phyloP scores from a whole-genome alignment of 2,329 filamentous ascomycete species.

The Pyrenophora teres region DNA sequence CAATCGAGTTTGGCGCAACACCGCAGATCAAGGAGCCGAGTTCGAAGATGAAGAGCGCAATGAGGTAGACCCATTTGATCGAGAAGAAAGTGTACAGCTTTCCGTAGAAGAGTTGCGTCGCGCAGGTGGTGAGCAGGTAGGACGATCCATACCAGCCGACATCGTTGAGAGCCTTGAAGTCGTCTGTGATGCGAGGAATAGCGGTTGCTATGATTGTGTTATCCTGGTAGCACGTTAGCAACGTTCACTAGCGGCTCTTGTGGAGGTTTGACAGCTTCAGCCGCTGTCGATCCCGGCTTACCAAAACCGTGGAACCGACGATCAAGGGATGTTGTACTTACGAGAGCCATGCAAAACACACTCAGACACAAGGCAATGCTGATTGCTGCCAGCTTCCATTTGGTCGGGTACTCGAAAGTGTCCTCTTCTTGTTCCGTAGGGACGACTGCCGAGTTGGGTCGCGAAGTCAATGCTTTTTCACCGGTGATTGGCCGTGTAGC shows the following conservation, averaged over 20 bases:
- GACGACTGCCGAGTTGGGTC: conserved; percentile 25
- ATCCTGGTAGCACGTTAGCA: conserved; percentile 33
- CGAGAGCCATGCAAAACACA: conserved; percentile 48
- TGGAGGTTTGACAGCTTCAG: no score
- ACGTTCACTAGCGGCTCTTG: no score
- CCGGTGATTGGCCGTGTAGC: conserved; percentile 16
- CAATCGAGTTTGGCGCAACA: conserved; percentile 54
- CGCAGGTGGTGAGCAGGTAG: conserved; percentile 51
- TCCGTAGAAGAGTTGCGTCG: conserved; percentile 47
- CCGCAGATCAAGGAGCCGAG: conserved; percentile 59
- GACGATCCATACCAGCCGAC: conserved; percentile 54
- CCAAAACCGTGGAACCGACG: conserved; percentile 1
- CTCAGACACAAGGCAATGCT: conserved; percentile 42
- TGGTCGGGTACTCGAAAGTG: conserved; percentile 42
- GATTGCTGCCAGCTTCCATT: conserved; percentile 41
- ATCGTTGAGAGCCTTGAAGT: conserved; percentile 53
- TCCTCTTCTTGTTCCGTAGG: conserved; percentile 30
- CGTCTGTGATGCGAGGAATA: conserved; percentile 55
- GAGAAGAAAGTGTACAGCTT: conserved; percentile 55
- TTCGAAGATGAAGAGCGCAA: conserved; percentile 55
- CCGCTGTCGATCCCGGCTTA: conserved; percentile 4
- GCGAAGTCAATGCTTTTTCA: conserved; percentile 15
- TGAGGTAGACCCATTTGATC: conserved; percentile 55
- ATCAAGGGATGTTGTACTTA: conserved; percentile 18
- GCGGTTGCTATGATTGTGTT: conserved; percentile 57